A percentile compares a stretch with the other conserved stretches of the same genome.
phyloP scores from a whole-genome alignment of 805 yeast genomes.

The Candida sphagnicola region DNA sequence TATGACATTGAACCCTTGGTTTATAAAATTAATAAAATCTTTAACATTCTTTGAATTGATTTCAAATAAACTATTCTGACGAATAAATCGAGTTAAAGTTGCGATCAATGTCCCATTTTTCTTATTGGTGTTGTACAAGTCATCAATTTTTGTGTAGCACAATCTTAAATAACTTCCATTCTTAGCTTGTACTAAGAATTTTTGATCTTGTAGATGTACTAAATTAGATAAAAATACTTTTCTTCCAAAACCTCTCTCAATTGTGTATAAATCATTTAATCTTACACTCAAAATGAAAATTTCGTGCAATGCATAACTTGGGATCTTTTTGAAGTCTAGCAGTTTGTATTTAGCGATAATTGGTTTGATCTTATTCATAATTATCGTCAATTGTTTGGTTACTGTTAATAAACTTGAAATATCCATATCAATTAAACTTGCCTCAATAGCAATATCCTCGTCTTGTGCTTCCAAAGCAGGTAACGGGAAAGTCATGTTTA shows the following conservation, averaged over 20 bases:
- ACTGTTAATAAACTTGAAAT: constrained; percentile 26
- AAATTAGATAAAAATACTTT: constrained; percentile 43
- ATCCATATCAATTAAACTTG: constrained; percentile 38
- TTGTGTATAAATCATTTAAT: constrained; percentile 47
- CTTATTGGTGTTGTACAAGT: constrained; percentile 38
- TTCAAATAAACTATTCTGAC: constrained; percentile 34
- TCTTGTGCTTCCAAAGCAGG: constrained; percentile 12
- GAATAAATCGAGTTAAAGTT: constrained; percentile 41
- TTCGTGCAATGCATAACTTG: constrained; percentile 38
- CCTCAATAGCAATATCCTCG: constrained; percentile 18
- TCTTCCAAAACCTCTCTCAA: constrained; percentile 45
- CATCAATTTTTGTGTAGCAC: constrained; percentile 27
- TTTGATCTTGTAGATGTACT: constrained; percentile 40
- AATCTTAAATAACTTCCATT: constrained; percentile 28
- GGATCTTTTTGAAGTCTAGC: constrained; percentile 15
- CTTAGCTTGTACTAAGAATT: constrained; percentile 24
- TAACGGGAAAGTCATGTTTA: constrained; percentile 12
- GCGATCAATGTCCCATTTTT: constrained; percentile 49
- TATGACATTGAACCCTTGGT: constrained; percentile 32
- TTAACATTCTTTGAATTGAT: constrained; percentile 31
- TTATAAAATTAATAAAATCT: constrained; percentile 39
- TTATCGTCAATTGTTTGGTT: constrained; percentile 19
- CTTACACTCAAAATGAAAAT: constrained; percentile 42
- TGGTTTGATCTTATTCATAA: constrained; percentile 22
- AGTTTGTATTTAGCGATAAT: constrained; percentile 16